A percentile compares a stretch with the other conserved stretches of the same genome.
Evolutionary conservation across 2,329 filamentous ascomycete genomes (phyloP).

Genomic region (Trichoderma endophyticum): DNA sequence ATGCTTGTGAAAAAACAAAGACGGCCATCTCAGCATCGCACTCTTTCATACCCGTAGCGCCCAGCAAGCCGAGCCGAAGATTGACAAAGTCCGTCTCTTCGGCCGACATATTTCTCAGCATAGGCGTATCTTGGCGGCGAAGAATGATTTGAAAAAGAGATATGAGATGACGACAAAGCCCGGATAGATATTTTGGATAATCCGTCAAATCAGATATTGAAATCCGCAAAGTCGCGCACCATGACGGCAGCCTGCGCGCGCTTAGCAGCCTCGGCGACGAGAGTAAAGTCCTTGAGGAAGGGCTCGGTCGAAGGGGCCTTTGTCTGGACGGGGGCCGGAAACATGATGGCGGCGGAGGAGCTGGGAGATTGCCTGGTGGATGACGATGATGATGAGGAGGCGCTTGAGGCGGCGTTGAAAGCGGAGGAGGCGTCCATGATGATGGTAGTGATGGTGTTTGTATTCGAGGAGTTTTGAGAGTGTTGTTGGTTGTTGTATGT

Average conservation of each 20-base stretch:
- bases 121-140: neutral
- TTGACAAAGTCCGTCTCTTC: neutral
- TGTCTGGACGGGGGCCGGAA: slow-evolving; percentile 23
- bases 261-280: slow-evolving; percentile 90
- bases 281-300: slow-evolving; percentile 76
- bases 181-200: slow-evolving; percentile 25
- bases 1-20: neutral
- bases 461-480: neutral
- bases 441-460: neutral
- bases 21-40: neutral
- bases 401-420: neutral
- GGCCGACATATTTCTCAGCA: neutral
- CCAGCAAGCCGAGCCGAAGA: neutral
- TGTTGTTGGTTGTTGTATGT: neutral
- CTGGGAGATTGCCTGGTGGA: slow-evolving; percentile 7
- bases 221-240: slow-evolving; percentile 78
- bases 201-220: slow-evolving; percentile 46
- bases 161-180: neutral
- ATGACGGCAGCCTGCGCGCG: slow-evolving; percentile 86
- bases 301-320: slow-evolving; percentile 46
- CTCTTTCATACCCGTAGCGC: neutral
- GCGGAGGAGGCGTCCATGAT: slow-evolving; percentile 8
- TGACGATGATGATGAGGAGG: neutral
- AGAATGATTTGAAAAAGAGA: neutral
- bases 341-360: slow-evolving; percentile 20